Evolutionary conservation across 208 protist species (phyloP).

Genomic region (Trypanosoma cruzi): DNA sequence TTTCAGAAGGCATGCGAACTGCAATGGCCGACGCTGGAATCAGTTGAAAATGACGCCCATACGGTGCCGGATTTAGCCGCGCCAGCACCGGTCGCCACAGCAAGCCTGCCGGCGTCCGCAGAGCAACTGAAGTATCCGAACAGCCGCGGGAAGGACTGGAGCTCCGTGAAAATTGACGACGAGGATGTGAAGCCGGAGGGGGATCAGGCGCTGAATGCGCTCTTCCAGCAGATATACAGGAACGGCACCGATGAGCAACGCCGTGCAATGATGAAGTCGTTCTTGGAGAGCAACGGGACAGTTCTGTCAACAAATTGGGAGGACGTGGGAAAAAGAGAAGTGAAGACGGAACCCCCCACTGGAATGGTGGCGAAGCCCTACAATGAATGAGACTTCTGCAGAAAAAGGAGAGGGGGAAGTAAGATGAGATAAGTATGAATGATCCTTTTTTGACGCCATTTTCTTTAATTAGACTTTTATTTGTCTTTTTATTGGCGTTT

Average conservation of each 20-base stretch:
- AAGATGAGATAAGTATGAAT: neutral
- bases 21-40: conserved; percentile 82
- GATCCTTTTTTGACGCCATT: neutral
- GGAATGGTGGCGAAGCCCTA: conserved; percentile 89
- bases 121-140: conserved; percentile 80
- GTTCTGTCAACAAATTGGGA: conserved; percentile 97
- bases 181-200: conserved; percentile 90
- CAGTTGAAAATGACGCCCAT: conserved; percentile 5
- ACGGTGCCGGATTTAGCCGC: neutral
- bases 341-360: conserved; percentile 79
- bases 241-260: conserved; percentile 90
- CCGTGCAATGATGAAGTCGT: conserved; percentile 96
- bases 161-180: conserved; percentile 66
- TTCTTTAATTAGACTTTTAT: neutral
- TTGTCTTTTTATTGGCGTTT: neutral
- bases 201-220: conserved; percentile 88
- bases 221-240: conserved; percentile 96
- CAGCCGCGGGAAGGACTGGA: conserved; percentile 88
- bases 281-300: conserved; percentile 94
- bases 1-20: conserved; percentile 54
- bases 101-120: conserved; percentile 26
- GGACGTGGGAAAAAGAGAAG: conserved; percentile 90
- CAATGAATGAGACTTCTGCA: neutral
- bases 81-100: conserved; percentile 6
- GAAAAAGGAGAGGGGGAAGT: too few species aligned